A percentile compares a stretch with the other conserved stretches of the same genome.
Evolutionary conservation across 2,329 filamentous ascomycete species (phyloP).

Genomic region (Pseudocercospora pini-densiflorae): DNA sequence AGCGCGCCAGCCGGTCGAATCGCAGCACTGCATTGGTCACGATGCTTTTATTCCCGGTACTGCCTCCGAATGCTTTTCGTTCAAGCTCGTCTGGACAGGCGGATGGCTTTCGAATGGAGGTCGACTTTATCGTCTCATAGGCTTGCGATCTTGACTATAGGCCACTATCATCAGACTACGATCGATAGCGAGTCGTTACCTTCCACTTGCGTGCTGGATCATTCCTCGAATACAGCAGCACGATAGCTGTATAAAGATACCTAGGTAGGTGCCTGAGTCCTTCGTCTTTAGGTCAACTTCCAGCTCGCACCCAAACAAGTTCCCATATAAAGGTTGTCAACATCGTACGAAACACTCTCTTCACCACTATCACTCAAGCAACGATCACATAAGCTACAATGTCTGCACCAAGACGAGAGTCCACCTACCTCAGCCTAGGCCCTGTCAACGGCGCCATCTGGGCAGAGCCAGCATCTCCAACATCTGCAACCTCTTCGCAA

Average conservation of each 20-base stretch:
- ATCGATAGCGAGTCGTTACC: conserved; percentile 1
- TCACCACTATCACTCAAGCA: background rate
- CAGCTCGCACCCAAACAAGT: background rate
- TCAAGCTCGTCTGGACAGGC: conserved; percentile 18
- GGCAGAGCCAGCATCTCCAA: conserved; percentile 19
- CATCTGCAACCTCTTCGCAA: conserved; percentile 8
- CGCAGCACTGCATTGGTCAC: conserved; percentile 11
- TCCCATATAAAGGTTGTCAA: background rate
- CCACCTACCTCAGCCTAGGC: conserved; percentile 29
- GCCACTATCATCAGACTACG: conserved; percentile 5
- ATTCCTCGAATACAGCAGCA: conserved; percentile 5
- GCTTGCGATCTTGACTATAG: conserved; percentile 9
- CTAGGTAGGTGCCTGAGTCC: conserved; percentile 13
- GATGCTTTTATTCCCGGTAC: conserved; percentile 24
- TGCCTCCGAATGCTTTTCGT: conserved; percentile 26
- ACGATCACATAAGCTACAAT: conserved; percentile 5
- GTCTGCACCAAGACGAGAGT: conserved; percentile 22
- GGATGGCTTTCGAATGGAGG: conserved; percentile 25
- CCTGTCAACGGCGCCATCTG: conserved; percentile 25
- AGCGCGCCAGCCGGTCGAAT: conserved; percentile 18
- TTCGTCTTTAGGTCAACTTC: background rate
- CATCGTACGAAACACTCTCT: background rate
- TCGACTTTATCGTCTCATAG: conserved; percentile 22
- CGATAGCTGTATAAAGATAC: background rate
- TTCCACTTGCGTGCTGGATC: conserved; percentile 8